Conservation (phyloP, 1,284 basidiomycete genomes). For the Pseudozyma hubeiensis region DNA sequence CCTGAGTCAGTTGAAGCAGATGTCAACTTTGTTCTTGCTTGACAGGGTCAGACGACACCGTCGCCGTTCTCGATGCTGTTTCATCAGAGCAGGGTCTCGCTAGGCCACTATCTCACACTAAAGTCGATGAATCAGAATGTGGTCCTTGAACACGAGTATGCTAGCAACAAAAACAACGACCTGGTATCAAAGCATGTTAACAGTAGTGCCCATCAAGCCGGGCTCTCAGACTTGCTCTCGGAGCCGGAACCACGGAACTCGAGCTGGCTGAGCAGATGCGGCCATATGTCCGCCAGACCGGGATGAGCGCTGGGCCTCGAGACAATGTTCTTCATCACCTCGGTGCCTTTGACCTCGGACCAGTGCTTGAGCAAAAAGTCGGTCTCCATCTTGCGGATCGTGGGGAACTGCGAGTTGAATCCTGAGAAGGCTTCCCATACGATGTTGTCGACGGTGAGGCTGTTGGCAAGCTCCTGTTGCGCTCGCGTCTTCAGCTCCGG, state of each 20-base stretch:
- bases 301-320: conserved; percentile 53
- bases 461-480: conserved; percentile 80
- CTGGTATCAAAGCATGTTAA: not conserved
- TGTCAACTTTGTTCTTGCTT: no score
- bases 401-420: conserved; percentile 83
- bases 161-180: not conserved
- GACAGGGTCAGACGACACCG: no score
- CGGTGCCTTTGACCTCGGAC: conserved; percentile 81
- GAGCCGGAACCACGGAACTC: conserved; percentile 44
- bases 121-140: no score
- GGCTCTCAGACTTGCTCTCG: conserved; percentile 5
- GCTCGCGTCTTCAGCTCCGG: conserved; percentile 78
- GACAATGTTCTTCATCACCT: conserved; percentile 82
- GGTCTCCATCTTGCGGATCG: conserved; percentile 76
- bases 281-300: conserved; percentile 61
- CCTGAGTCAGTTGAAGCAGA: no score
- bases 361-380: conserved; percentile 73
- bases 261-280: conserved; percentile 53
- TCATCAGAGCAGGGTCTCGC: no score
- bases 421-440: conserved; percentile 86
- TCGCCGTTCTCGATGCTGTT: no score
- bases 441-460: conserved; percentile 81
- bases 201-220: not conserved
- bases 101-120: no score
- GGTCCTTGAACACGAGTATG: not conserved